Evolutionary conservation across 305 asterid genomes (phyloP), one percentile per base, ranked within the genome.

Genomic region (Nicotiana rustica): DNA sequence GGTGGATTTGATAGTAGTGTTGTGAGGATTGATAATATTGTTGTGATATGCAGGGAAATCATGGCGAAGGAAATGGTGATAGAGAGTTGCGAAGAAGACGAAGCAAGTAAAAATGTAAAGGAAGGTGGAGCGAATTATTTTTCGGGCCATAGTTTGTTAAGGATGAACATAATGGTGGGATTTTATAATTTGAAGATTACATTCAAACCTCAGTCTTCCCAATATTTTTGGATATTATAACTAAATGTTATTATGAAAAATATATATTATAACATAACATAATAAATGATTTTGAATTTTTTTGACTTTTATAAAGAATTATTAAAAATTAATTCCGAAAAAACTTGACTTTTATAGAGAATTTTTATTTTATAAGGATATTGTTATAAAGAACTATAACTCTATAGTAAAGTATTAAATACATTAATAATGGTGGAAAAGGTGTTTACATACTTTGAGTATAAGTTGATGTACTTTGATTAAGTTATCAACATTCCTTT

Each of bases 61-160:
- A 84, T 83, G 89, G 85, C 85, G 91, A 84, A 91, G 90, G 87
- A 82, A 88, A 85, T 83, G 90, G 92, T 89, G 92, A 88, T 90
- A 89, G 80, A 93, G 76, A 64, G 88, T 56, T 73, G 88, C 91
- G 82, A 86, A 90, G 89, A 92, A 62, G 92, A 90, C 17, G 81
- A 93, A 12, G 57, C 85, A 81, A 62, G 70, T 86, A 86, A 90
- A 77, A 60, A 87, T 89, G 92, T 86, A 90, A 14, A 89, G 77
- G 85, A 91, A 88, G 38, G 88, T 82, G n/a, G 67, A 81, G 79
- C 96, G 92, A 66, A 89, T 13, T 47, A 73, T 76, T 78, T 91
- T 90, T 2, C 83, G 91, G 86, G 91, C 97, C 98, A 94, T 94
- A 4, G 14, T 4, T 41, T 10, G 49, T 68, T 29, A 19, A 47